These are phyloP conservation scores for Vigna mungo DNA, from an alignment of 306 rosid genomes.

Conservation along the genomic window DNA sequence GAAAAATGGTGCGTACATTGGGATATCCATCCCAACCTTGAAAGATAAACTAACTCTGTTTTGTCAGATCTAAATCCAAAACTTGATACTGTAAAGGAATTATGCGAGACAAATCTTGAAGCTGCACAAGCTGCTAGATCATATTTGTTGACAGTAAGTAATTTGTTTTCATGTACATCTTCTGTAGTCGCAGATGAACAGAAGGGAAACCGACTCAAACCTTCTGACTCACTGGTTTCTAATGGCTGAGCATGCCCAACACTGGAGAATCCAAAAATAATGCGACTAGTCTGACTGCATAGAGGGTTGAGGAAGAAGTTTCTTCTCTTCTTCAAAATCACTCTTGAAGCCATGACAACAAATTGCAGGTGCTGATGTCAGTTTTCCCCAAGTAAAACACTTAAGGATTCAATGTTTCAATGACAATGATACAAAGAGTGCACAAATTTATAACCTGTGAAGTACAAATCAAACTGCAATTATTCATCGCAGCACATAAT, in stretches of 20 bases:
- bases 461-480: constrained; percentile 23
- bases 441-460: constrained; percentile 40
- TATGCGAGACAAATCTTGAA: constrained; percentile 23
- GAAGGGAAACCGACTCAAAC: constrained; percentile 38
- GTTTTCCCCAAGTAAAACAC: neutral
- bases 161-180: constrained; percentile 30
- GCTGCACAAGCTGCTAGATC: constrained; percentile 20
- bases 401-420: constrained; percentile 9
- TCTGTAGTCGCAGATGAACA: constrained; percentile 32
- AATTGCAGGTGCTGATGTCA: constrained; percentile 31
- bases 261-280: constrained; percentile 51
- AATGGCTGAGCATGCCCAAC: constrained; percentile 34
- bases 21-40: constrained; percentile 50
- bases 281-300: constrained; percentile 17
- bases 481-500: neutral
- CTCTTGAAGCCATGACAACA: constrained; percentile 66
- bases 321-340: constrained; percentile 61
- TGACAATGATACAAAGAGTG: neutral
- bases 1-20: constrained; percentile 55
- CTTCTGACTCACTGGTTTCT: constrained; percentile 33
- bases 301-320: constrained; percentile 30
- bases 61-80: constrained; percentile 39
- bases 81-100: constrained; percentile 31
- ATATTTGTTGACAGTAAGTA: constrained; percentile 26
- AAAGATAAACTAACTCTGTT: constrained; percentile 31